Percentiles rank a stretch among this genome's conserved stretches.
Evolutionary conservation across 1,139 yeast species (phyloP).

Genomic region (Pichia sp.): DNA sequence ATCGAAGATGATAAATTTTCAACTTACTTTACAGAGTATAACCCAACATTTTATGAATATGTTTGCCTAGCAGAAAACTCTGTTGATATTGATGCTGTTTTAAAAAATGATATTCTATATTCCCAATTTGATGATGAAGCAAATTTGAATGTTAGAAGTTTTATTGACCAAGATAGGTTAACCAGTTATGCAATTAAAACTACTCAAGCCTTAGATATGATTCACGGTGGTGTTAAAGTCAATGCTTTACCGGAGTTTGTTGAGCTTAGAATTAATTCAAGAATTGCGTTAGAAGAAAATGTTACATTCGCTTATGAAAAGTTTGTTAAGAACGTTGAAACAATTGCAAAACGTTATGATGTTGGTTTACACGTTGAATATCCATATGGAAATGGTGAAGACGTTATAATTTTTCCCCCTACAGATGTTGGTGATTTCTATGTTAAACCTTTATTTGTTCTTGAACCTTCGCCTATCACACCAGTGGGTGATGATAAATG

Average conservation of each 20-base stretch:
- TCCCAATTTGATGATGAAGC: slow-evolving; percentile 39
- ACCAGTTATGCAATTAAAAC: slow-evolving; percentile 52
- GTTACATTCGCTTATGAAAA: slow-evolving; percentile 32
- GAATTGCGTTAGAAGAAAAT: slow-evolving; percentile 36
- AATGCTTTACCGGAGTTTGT: slow-evolving; percentile 77
- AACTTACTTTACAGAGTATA: slow-evolving; percentile 39
- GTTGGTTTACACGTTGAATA: slow-evolving; percentile 40
- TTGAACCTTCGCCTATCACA: slow-evolving; percentile 51
- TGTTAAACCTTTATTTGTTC: slow-evolving; percentile 34
- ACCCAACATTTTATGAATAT: slow-evolving; percentile 42
- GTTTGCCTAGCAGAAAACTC: slow-evolving; percentile 47
- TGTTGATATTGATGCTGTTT: slow-evolving; percentile 30
- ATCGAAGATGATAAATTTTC: slow-evolving; percentile 40
- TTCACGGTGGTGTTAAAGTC: slow-evolving; percentile 65
- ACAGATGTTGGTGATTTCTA: slow-evolving; percentile 47
- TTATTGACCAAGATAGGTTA: slow-evolving; percentile 30
- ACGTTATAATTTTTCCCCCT: slow-evolving; percentile 35
- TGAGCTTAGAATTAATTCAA: slow-evolving; percentile 38
- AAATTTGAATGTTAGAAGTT: slow-evolving; percentile 37
- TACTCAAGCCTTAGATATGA: slow-evolving; percentile 65
- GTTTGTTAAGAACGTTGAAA: slow-evolving; percentile 31
- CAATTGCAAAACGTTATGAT: slow-evolving; percentile 44
- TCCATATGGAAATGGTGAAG: slow-evolving; percentile 27
- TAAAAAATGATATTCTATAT: slow-evolving; percentile 39
- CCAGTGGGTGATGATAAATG: slow-evolving; percentile 43